Base-by-base conservation (phyloP, 345 rosid species). In the Salix suchowensis region DNA sequence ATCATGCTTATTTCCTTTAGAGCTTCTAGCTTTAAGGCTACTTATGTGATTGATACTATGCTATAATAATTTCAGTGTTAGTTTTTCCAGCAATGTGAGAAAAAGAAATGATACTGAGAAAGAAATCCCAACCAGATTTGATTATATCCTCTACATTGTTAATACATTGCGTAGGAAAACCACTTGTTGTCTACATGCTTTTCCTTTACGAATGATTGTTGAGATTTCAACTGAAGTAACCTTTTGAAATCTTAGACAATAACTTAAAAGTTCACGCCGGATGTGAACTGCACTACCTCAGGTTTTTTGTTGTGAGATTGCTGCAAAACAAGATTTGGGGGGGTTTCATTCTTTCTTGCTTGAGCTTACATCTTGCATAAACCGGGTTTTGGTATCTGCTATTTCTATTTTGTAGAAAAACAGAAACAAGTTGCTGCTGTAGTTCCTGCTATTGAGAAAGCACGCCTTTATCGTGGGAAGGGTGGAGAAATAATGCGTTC, bases 401-500 rank as follows among this genome's bases (percentile, higher is more conserved):
- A 28, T 32, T 55, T 65, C 7, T 39, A 21, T 80, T 72, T 66
- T 19, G 74, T 92, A 95, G 98, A 90, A 68, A 90, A 77, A 76
- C 93, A 93, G 71, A 95, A 85, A 78, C 76, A 72, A 75, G 78
- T 91, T 82, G 94, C 96, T 82, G 93, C 91, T 37, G 74, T 96
- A 37, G 90, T 95, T 77, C 91, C 93, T 81, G 93, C 91, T 76
- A 91, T 95, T 77, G 98, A 96, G 83, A 93, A 93, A 87, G 99
- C 97, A 75, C 97, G 98, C 40, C 98, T 95, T 68, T 96, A 91
- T 77, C 94, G 97, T 46, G 99, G 99, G 71, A 96, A 96, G 87
- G 99, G 98, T 74, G 98, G 98, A 84, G 98, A 95, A 80, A 93
- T 95, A 82, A 95, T 95, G 98, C 96, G 98, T 12, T 83, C 89